phyloP scores from a whole-genome alignment of 176 grass and related monocot species.

The Aegilops longissima region DNA sequence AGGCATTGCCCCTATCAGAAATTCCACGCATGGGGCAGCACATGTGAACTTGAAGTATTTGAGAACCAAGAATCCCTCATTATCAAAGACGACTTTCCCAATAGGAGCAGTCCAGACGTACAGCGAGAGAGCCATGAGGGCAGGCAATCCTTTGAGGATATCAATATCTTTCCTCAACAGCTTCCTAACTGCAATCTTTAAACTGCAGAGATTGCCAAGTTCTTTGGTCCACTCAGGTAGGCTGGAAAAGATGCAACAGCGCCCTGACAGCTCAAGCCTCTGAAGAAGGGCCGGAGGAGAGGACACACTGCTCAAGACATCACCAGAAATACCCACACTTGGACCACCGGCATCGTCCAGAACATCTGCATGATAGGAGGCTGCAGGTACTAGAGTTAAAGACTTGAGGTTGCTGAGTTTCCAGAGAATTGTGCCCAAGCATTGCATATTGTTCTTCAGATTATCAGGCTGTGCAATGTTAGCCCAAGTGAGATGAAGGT shows the following conservation, averaged over 20 bases:
- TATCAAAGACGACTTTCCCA: background rate
- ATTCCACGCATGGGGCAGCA: background rate
- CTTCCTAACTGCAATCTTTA: background rate
- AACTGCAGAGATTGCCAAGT: background rate
- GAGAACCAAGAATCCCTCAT: background rate
- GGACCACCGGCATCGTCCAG: background rate
- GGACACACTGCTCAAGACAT: background rate
- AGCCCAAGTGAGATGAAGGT: background rate
- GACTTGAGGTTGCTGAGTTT: background rate
- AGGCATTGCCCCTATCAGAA: background rate
- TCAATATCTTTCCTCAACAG: background rate
- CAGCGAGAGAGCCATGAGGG: background rate
- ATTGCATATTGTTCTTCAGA: background rate
- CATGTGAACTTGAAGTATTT: slow-evolving; percentile 3
- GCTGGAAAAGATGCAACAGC: background rate
- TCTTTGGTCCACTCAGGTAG: background rate
- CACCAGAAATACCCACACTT: background rate
- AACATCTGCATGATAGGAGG: background rate
- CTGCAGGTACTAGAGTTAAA: background rate
- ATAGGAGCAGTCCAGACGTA: background rate
- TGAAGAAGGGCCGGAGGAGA: background rate
- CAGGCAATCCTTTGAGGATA: background rate
- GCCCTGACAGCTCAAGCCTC: background rate
- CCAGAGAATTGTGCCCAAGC: background rate
- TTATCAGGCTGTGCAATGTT: background rate